Conservation (phyloP, 192 early-diverging fungal genomes). For the Coemansia sp. region DNA sequence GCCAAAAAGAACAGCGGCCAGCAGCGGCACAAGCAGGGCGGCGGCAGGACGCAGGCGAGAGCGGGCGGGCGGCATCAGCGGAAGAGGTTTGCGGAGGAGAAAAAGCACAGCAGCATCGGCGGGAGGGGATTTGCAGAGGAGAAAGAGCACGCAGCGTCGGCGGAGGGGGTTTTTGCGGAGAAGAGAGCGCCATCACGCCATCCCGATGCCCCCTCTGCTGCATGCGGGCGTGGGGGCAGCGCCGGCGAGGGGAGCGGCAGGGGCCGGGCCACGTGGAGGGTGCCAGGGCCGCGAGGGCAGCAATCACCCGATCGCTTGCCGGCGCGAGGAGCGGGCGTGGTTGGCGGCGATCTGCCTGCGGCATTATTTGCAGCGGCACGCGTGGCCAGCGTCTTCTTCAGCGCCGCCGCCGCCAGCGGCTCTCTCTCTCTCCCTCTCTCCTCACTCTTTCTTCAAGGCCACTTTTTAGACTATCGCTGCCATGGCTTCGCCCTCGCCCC, state of each 20-base stretch:
- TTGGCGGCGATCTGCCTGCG: conserved; percentile 1
- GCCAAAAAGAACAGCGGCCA: conserved; percentile 31
- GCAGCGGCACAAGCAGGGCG: conserved; percentile 30
- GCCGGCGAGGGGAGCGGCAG: conserved; percentile 1
- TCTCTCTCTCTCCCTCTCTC: background rate
- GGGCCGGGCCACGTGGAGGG: conserved; percentile 5
- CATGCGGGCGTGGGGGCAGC: too few species aligned
- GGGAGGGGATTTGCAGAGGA: background rate
- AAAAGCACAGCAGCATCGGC: background rate
- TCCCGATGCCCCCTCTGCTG: too few species aligned
- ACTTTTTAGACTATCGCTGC: background rate
- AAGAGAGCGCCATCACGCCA: too few species aligned
- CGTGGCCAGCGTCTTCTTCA: background rate
- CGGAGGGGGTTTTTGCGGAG: background rate
- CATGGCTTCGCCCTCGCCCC: conserved; percentile 6
- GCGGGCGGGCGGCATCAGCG: background rate
- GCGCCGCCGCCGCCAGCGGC: background rate
- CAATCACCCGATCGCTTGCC: conserved; percentile 14
- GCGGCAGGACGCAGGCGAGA: conserved; percentile 14
- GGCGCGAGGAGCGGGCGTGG: too few species aligned
- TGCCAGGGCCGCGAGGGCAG: background rate
- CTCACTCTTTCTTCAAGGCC: conserved; percentile 7
- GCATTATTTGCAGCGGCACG: conserved; percentile 1
- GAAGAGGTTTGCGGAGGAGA: background rate
- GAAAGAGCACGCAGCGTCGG: background rate